phyloP scores from a whole-genome alignment of 768 basidiomycete genomes.

The Boletus pseudo-olivaceus region DNA sequence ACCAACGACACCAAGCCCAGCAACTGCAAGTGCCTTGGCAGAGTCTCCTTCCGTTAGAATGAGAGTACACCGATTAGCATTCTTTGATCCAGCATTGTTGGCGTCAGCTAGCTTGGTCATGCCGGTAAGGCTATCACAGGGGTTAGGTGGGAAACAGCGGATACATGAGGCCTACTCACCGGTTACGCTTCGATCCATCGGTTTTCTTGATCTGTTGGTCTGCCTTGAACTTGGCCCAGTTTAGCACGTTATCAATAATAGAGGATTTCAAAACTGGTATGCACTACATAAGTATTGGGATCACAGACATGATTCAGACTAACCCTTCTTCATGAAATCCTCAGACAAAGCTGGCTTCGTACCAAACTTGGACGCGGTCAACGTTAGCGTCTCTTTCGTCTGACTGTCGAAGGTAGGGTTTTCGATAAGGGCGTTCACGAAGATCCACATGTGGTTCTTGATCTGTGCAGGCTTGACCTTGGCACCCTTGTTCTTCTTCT shows the following conservation, averaged over 20 bases:
- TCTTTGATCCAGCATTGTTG: constrained; percentile 89
- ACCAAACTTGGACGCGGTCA: constrained; percentile 86
- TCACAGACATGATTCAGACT: constrained; percentile 11
- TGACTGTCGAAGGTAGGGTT: constrained; percentile 99
- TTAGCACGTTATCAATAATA: constrained; percentile 87
- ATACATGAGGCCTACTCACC: constrained; percentile 42
- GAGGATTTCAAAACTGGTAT: constrained; percentile 76
- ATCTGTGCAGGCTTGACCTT: constrained; percentile 89
- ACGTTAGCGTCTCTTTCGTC: constrained; percentile 93
- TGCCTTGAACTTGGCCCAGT: constrained; percentile 96
- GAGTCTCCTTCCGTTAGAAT: constrained; percentile 99
- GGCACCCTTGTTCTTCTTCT: constrained; percentile 98
- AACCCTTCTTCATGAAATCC: constrained; percentile 96
- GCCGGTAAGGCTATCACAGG: constrained; percentile 66
- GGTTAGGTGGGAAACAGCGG: constrained; percentile 3
- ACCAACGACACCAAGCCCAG: constrained; percentile 91
- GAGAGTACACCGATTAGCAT: constrained; percentile 81
- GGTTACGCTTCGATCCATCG: constrained; percentile 84
- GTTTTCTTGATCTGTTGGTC: constrained; percentile 96
- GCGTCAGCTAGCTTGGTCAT: constrained; percentile 94
- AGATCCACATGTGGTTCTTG: constrained; percentile 98
- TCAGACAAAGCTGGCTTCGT: constrained; percentile 81
- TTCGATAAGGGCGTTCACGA: constrained; percentile 92
- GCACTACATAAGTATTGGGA: constrained; percentile 1
- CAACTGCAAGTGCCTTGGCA: constrained; percentile 93